Base-by-base conservation (phyloP, 805 yeast genomes). In the Groenewaldozyma salmanticensis region DNA sequence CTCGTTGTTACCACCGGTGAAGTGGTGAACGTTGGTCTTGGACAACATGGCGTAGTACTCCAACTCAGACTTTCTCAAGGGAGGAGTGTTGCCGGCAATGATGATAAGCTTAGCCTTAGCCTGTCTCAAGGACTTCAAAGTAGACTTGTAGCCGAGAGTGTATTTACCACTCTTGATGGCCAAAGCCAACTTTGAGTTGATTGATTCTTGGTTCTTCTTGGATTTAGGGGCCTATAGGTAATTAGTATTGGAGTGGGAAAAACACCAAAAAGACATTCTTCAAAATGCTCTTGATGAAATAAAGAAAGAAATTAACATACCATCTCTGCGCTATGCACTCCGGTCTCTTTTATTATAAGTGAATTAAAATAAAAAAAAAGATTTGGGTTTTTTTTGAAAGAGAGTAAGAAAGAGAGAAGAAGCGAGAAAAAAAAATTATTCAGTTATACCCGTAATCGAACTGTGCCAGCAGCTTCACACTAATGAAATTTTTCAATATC, bases 21-120 rank as follows among this genome's bases (percentile, higher is more conserved):
- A 92, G 88, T 88, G 94, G 92, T 90, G 88, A 57, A 80, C 81
- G 66, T 77, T 78, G 69, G 96, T 84, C 85, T 88, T 90, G 70
- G 97, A 83, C 71, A 92, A 82, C 98, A 92, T 90, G 66, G 97
- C 96, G 86, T 92, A 92, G 82, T 92, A 92, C 80, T 92, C 98
- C 71, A 92, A 81, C 81, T 92, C 99, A 60, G 97, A 86, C 79
- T 92, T 90, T 82, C 97, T 90, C 72, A 92, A 83, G 64, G 90
- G 94, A 75, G 98, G 98, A 66, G 97, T 92, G 92, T 92, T 92
- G 69, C 94, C 92, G 64, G 99, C 95, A 65, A 92, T 79, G 75
- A 92, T 82, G 68, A 92, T 75, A 71, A 92, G 81, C 85, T 92
- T 92, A 61, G 98, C 94, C 81, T 90, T 90, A 68, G 96, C 96